phyloP scores from a whole-genome alignment of 2,329 filamentous ascomycete species.

The Herpotrichia juniperi region DNA sequence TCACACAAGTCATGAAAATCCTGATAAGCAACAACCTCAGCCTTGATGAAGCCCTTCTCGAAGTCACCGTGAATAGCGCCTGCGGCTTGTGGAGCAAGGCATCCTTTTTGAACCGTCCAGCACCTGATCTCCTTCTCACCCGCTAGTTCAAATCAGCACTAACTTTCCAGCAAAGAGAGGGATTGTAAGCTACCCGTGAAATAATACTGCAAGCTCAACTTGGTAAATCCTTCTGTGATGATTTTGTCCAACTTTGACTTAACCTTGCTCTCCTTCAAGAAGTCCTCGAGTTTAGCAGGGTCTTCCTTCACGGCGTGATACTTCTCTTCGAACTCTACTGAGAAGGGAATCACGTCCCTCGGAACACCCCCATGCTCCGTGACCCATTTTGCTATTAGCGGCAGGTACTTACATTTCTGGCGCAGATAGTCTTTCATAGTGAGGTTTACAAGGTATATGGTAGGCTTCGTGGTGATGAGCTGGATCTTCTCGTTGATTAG shows the following conservation, averaged over 20 bases:
- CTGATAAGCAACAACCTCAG: conserved; percentile 54
- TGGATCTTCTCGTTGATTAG: conserved; percentile 45
- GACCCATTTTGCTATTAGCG: conserved; percentile 54
- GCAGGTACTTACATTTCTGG: conserved; percentile 56
- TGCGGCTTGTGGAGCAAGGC: conserved; percentile 50
- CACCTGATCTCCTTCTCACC: conserved; percentile 56
- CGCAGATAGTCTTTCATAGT: conserved; percentile 57
- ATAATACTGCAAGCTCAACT: conserved; percentile 54
- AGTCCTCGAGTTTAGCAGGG: conserved; percentile 39
- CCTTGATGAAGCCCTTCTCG: conserved; percentile 55
- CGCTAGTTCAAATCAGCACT: conserved; percentile 22
- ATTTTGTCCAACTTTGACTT: conserved; percentile 52
- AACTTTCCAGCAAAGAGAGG: not conserved
- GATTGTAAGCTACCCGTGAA: conserved; percentile 38
- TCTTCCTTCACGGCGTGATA: conserved; percentile 49
- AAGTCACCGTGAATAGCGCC: conserved; percentile 53
- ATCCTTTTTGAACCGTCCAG: conserved; percentile 50
- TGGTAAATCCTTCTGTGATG: conserved; percentile 53
- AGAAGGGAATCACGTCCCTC: conserved; percentile 53
- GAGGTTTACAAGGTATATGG: conserved; percentile 55
- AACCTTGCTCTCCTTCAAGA: conserved; percentile 51
- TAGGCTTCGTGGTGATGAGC: conserved; percentile 55
- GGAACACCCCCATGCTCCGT: conserved; percentile 51
- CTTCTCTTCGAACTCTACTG: conserved; percentile 55
- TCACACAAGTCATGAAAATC: conserved; percentile 54